phyloP scores from a whole-genome alignment of 2,329 filamentous ascomycete species.

The Penicillium verrucosum region DNA sequence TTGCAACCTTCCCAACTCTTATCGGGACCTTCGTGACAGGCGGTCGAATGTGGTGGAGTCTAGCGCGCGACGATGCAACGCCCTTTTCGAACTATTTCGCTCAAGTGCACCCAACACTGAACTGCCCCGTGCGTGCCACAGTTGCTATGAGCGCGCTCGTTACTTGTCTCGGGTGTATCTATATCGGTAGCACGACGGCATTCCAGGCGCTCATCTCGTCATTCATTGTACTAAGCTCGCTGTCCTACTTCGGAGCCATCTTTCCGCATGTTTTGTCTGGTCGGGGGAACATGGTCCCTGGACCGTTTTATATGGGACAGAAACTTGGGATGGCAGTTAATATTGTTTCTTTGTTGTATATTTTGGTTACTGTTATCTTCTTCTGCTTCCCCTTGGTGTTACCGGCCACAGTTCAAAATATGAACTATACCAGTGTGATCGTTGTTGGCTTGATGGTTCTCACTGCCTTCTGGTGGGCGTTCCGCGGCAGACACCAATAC shows the following conservation, averaged over 20 bases:
- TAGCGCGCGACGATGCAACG: slow-evolving; percentile 57
- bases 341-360: slow-evolving; percentile 54
- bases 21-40: slow-evolving; percentile 56
- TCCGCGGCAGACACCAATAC: slow-evolving; percentile 30
- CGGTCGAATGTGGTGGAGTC: slow-evolving; percentile 59
- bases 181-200: slow-evolving; percentile 63
- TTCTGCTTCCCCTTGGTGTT: slow-evolving; percentile 58
- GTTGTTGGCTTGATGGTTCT: slow-evolving; percentile 35
- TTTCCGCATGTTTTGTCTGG: slow-evolving; percentile 54
- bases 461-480: slow-evolving; percentile 36
- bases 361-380: slow-evolving; percentile 60
- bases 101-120: slow-evolving; percentile 45
- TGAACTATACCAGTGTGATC: slow-evolving; percentile 53
- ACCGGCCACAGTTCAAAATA: slow-evolving; percentile 47
- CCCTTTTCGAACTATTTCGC: slow-evolving; percentile 52
- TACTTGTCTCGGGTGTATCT: slow-evolving; percentile 61
- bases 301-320: slow-evolving; percentile 57
- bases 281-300: slow-evolving; percentile 49
- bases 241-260: slow-evolving; percentile 63
- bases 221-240: slow-evolving; percentile 54
- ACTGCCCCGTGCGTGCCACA: slow-evolving; percentile 57
- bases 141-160: slow-evolving; percentile 50
- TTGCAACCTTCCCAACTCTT: slow-evolving; percentile 52
- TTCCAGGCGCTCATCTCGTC: slow-evolving; percentile 65
- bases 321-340: slow-evolving; percentile 52